Base-by-base conservation (phyloP, 495 filamentous ascomycete species). In the Lasiosphaeria miniovina region DNA sequence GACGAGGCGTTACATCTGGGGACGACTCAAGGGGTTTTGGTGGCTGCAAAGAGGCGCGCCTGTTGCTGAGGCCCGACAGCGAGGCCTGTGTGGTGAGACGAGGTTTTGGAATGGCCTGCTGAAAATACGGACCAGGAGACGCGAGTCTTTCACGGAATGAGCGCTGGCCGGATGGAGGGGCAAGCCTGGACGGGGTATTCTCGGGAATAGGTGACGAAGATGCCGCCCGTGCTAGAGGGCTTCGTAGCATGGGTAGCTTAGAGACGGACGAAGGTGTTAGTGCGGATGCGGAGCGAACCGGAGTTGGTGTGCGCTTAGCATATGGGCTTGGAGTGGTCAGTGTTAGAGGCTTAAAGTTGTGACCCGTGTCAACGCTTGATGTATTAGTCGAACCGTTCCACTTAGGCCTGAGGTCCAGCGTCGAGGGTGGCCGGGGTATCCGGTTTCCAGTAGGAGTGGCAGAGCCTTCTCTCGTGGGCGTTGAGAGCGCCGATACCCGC, bases 301-400 rank as follows among this genome's bases (percentile, higher is more conserved):
- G 65, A 36, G 61, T 64, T 17, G 72, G 68, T 0, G 69, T 61
- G 50, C 49, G 69, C 53, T 86, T 88, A 49, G 83, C 77, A 65
- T 87, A 82, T 11, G 86, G 81, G 59, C 81, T 84, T 8, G 87
- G 83, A 2, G 84, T 88, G 11, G 85, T 85, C 34, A 84, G 71
- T 35, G 78, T 77, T 4, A 86, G 72, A 4, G 89, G 82, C 68
- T 86, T 89, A 71, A 85, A 88, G 65, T 84, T 85, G 69, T 90
- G 86, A 31, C 88, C 86, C 14, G 85, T 83, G 36, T 88, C 79
- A 31, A 86, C 77, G 57, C 88, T 84, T 5, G 78, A 80, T 51
- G 87, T 84, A 67, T 91, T 94, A 11, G 84, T 85, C 40, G 87
- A 90, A 6, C 68, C 59, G 68, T 88, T 96, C 93, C 93, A 97